phyloP scores from a whole-genome alignment of 306 rosid species.

The Citrullus mucosospermus region DNA sequence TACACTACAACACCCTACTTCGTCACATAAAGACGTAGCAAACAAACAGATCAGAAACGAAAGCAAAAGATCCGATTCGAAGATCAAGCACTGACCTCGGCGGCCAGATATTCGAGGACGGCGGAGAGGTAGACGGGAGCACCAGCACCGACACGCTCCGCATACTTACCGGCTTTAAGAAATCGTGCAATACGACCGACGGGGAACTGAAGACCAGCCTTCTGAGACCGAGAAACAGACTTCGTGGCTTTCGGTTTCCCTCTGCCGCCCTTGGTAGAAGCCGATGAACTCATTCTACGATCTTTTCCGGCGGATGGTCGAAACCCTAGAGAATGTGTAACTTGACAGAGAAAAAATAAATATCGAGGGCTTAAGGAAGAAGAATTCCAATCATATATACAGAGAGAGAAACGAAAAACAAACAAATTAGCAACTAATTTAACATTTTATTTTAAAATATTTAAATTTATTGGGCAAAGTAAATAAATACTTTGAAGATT shows the following conservation, averaged over 20 bases:
- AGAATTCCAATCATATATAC: background rate
- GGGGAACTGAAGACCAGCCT: slow-evolving; percentile 85
- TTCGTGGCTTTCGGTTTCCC: slow-evolving; percentile 45
- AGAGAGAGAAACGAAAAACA: background rate
- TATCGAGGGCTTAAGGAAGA: background rate
- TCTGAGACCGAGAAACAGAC: slow-evolving; percentile 43
- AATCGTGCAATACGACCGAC: slow-evolving; percentile 71
- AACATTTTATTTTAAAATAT: background rate
- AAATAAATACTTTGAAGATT: background rate
- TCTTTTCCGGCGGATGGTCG: background rate
- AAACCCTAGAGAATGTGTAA: background rate
- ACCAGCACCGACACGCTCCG: slow-evolving; percentile 65
- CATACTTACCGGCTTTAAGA: slow-evolving; percentile 54
- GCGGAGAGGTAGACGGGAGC: slow-evolving; percentile 80
- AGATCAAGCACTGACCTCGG: slow-evolving; percentile 38
- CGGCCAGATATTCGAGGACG: slow-evolving; percentile 72
- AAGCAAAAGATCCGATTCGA: background rate
- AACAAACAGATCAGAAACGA: background rate
- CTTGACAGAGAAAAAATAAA: too few relatives aligned
- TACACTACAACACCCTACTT: background rate
- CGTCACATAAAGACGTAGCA: background rate
- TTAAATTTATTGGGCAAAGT: background rate
- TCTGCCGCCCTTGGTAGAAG: slow-evolving; percentile 33
- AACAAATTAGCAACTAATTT: background rate
- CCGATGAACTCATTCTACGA: background rate